Evolutionary conservation across 2,329 filamentous ascomycete genomes (phyloP).

Genomic region (Diatrype stigma): DNA sequence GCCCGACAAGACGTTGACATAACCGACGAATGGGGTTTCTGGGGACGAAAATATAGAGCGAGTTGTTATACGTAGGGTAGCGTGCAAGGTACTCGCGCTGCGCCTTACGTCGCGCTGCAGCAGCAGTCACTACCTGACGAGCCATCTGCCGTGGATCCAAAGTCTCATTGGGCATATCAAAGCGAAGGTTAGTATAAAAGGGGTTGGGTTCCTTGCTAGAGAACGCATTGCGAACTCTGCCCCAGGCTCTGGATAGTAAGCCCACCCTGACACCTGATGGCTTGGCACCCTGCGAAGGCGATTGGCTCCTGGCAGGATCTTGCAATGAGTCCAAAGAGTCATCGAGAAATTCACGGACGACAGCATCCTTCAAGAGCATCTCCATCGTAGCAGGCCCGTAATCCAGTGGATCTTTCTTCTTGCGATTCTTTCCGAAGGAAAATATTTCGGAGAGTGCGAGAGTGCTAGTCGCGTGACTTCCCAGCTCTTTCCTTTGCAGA

Average conservation of each 20-base stretch:
- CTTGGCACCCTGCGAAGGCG: conserved; percentile 29
- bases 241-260: conserved; percentile 57
- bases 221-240: conserved; percentile 51
- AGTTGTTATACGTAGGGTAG: conserved; percentile 88
- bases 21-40: conserved; percentile 72
- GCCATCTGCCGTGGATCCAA: conserved; percentile 85
- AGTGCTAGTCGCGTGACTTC: conserved; percentile 63
- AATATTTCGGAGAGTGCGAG: conserved; percentile 72
- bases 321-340: conserved; percentile 53
- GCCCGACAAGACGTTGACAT: conserved; percentile 87
- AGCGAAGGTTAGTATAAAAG: conserved; percentile 75
- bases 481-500: conserved; percentile 83
- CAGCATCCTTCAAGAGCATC: conserved; percentile 93
- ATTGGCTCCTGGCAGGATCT: conserved; percentile 32
- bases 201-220: conserved; percentile 79
- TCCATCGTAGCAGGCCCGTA: conserved; percentile 90
- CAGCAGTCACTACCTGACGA: conserved; percentile 80
- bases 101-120: conserved; percentile 76
- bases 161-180: conserved; percentile 71
- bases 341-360: conserved; percentile 91
- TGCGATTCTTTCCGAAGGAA: conserved; percentile 54
- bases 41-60: conserved; percentile 81
- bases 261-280: conserved; percentile 51
- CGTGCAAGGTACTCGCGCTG: conserved; percentile 86
- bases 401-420: conserved; percentile 77